Base-by-base conservation (phyloP, 2,329 filamentous ascomycete genomes). In the Stromatinia cepivora region DNA sequence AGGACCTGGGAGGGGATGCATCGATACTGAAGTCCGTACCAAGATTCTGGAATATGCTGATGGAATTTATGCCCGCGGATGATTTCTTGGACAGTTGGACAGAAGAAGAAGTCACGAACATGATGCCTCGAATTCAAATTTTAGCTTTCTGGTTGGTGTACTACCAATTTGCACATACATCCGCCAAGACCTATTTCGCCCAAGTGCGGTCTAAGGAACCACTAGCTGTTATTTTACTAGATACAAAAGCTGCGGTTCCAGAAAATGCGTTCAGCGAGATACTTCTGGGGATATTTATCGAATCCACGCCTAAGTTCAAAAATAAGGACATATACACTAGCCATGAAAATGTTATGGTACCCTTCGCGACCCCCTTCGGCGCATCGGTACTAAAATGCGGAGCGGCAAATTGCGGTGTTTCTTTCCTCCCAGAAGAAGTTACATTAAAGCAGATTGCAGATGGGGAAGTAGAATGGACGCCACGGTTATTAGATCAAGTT, bases 71-170 rank as follows among this genome's bases (percentile, higher is more conserved):
- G 45, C 42, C 42, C 2, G 42, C 28, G 15, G 42, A 62, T n/a
- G 42, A 48, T 42, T 62, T 62, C 13, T 4, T 36, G 4, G 48
- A 48, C 4, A 31, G 9, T 1, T 48, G 42, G 45, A 48, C 42
- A n/a, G 20, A 39, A 8, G 31, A 63, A 63, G 45, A 50, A 25
- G n/a, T 17, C 10, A 25, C 13, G n/a, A n/a, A 50, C 1, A 63
- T 63, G 31, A 63, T 63, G 31, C n/a, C 59, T 2, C 45, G 59
- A 25, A 63, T 63, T 17, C 59, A 63, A 20, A 22, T 36, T 17
- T 46, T 63, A 17, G 31, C 45, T 25, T 63, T 63, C 31, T 63
- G 59, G 45, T n/a, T 63, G 15, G 45, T 63, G 13, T 36, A 50
- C 31, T 25, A 63, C 31, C 59, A 63, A 39, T 25, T 36, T 2